These are phyloP conservation scores for Exophiala calicioides DNA, from an alignment of 2,329 filamentous ascomycete species.

Conservation along the genomic window DNA sequence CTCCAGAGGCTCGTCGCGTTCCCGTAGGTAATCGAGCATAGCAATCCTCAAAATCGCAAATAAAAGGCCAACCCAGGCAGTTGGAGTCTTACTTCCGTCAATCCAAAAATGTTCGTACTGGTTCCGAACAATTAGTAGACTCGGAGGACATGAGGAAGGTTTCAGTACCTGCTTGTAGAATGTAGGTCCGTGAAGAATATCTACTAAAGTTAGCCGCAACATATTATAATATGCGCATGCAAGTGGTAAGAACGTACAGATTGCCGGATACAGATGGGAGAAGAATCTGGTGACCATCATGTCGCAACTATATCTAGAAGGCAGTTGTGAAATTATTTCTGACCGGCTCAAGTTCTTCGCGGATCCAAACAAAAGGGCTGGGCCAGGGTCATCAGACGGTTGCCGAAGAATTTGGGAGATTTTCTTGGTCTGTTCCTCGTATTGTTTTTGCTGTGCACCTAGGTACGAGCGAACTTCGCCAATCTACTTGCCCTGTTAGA, in stretches of 20 bases:
- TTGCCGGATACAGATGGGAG: slow-evolving; percentile 71
- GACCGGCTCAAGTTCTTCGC: slow-evolving; percentile 66
- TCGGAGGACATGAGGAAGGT: background rate
- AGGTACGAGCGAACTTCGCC: slow-evolving; percentile 18
- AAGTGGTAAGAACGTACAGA: slow-evolving; percentile 30
- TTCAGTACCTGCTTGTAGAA: slow-evolving; percentile 64
- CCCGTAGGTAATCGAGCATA: slow-evolving; percentile 17
- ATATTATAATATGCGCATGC: too few relatives aligned
- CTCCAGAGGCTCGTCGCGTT: slow-evolving; percentile 17
- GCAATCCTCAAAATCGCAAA: slow-evolving; percentile 18
- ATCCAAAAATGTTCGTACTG: slow-evolving; percentile 19
- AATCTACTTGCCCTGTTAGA: slow-evolving; percentile 53
- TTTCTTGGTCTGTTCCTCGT: slow-evolving; percentile 75
- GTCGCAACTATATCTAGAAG: slow-evolving; percentile 77
- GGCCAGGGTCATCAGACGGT: slow-evolving; percentile 60
- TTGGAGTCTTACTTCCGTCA: slow-evolving; percentile 8
- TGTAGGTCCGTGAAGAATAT: slow-evolving; percentile 76
- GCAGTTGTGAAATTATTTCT: slow-evolving; percentile 77
- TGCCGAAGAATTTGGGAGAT: slow-evolving; percentile 66
- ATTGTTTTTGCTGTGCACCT: slow-evolving; percentile 74
- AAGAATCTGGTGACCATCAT: slow-evolving; percentile 86
- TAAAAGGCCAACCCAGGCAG: slow-evolving; percentile 12
- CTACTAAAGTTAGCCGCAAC: slow-evolving; percentile 34
- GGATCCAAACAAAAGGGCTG: slow-evolving; percentile 75
- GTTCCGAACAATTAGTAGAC: background rate